These are phyloP conservation scores for Fusarium armeniacum DNA, from an alignment of 2,329 filamentous ascomycete species.

Conservation along the genomic window DNA sequence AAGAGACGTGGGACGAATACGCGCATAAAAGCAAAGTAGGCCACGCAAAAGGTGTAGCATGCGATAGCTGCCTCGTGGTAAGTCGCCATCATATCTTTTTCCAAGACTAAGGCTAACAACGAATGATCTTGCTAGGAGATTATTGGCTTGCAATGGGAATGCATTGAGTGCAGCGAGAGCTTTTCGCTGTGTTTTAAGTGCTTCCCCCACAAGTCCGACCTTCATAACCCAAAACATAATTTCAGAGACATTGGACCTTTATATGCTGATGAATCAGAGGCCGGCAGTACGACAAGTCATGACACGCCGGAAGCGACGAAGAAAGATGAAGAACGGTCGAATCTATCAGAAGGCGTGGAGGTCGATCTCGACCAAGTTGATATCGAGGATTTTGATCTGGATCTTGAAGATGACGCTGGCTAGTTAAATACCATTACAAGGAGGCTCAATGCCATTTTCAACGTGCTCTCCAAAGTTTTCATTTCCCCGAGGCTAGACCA, in stretches of 20 bases:
- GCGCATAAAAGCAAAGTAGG: background rate
- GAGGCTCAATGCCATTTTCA: background rate
- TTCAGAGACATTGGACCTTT: background rate
- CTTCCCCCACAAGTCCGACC: background rate
- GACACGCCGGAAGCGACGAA: background rate
- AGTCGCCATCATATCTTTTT: fast-evolving
- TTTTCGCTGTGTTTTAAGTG: constrained; percentile 10
- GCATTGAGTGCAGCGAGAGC: background rate
- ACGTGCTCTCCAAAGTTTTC: too few species aligned
- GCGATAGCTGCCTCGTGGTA: constrained; percentile 7
- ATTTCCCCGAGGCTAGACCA: too few species aligned
- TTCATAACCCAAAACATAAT: background rate
- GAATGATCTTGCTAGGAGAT: background rate
- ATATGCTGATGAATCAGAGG: background rate
- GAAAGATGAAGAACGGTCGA: background rate
- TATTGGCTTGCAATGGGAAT: background rate
- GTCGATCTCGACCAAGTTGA: background rate
- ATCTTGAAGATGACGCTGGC: background rate
- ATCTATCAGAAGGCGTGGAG: background rate
- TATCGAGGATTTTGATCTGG: background rate
- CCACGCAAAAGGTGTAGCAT: background rate
- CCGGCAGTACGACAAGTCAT: background rate
- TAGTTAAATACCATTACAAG: background rate
- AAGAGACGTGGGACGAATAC: background rate
- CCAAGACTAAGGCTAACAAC: background rate